Conservation (phyloP, 2,329 filamentous ascomycete genomes). For the Ascochyta pisi region DNA sequence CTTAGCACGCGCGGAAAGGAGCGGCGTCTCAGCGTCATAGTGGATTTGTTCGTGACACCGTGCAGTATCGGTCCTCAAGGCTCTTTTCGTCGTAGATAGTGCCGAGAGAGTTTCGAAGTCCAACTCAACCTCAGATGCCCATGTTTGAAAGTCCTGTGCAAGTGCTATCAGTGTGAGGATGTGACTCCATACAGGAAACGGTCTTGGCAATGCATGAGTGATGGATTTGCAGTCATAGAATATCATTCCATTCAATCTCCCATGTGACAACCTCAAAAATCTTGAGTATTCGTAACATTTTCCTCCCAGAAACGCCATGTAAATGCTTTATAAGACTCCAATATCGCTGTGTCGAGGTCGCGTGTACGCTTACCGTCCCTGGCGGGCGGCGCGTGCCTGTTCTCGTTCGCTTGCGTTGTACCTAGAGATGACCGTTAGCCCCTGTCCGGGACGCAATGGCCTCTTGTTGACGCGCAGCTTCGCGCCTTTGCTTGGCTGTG, state of each 20-base stretch:
- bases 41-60: too few species aligned
- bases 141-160: too few species aligned
- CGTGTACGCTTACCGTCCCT: conserved; percentile 22
- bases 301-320: conserved; percentile 25
- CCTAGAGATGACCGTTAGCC: conserved; percentile 35
- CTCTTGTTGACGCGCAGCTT: conserved; percentile 6
- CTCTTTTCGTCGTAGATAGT: too few species aligned
- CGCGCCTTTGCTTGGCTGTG: conserved; percentile 12
- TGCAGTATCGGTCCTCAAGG: too few species aligned
- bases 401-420: conserved; percentile 48
- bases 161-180: too few species aligned
- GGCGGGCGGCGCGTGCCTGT: conserved; percentile 39
- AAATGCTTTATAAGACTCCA: conserved; percentile 27
- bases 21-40: too few species aligned
- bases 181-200: too few species aligned
- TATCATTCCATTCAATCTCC: neutral
- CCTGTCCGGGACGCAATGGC: conserved; percentile 8
- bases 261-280: neutral
- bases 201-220: neutral
- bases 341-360: conserved; percentile 3
- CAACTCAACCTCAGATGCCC: too few species aligned
- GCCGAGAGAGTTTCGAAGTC: too few species aligned
- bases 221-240: neutral
- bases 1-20: too few species aligned
- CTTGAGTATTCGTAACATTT: neutral